A percentile compares a stretch with the other conserved stretches of the same genome.
Conservation (phyloP, 2,329 filamentous ascomycete species). For the Xylaria sp. region DNA sequence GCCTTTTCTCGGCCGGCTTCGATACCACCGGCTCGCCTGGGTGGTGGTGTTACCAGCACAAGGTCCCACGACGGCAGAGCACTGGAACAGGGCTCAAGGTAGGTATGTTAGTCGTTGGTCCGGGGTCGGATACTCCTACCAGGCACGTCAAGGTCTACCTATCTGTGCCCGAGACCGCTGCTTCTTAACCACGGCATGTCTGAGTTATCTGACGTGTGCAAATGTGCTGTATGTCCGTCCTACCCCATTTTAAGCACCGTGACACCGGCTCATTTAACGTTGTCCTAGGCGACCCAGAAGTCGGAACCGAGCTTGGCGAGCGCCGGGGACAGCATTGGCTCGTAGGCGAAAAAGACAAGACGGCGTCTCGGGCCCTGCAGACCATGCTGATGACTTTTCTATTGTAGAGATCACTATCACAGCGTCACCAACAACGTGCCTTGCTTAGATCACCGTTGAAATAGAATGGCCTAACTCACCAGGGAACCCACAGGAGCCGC, state of each 20-base stretch:
- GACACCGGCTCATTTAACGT: slow-evolving; percentile 27
- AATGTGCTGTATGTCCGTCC: slow-evolving; percentile 14
- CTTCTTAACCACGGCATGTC: slow-evolving; percentile 19
- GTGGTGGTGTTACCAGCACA: slow-evolving; percentile 29
- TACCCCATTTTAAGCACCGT: slow-evolving; percentile 30
- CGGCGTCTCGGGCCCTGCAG: slow-evolving; percentile 14
- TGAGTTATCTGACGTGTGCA: slow-evolving; percentile 36
- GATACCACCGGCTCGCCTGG: slow-evolving; percentile 25
- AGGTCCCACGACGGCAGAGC: slow-evolving; percentile 27
- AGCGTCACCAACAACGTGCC: slow-evolving; percentile 13
- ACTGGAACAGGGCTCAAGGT: slow-evolving; percentile 3
- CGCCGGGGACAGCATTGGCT: slow-evolving; percentile 10
- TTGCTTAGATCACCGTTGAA: slow-evolving; percentile 12
- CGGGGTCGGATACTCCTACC: slow-evolving; percentile 19
- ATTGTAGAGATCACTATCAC: slow-evolving; percentile 7
- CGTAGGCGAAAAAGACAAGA: slow-evolving; percentile 8
- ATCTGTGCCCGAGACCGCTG: slow-evolving; percentile 23
- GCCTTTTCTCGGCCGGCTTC: slow-evolving; percentile 31
- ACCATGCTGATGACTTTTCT: slow-evolving; percentile 5
- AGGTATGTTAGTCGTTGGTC: slow-evolving; percentile 13
- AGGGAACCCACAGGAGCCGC: slow-evolving; percentile 11
- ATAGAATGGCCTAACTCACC: not conserved
- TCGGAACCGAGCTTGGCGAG: slow-evolving; percentile 34
- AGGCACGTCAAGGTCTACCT: slow-evolving; percentile 15
- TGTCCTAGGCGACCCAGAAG: slow-evolving; percentile 22